A percentile compares a stretch with the other conserved stretches of the same genome.
phyloP scores from a whole-genome alignment of 1,284 basidiomycete genomes.

The Microbotryum saponariae region DNA sequence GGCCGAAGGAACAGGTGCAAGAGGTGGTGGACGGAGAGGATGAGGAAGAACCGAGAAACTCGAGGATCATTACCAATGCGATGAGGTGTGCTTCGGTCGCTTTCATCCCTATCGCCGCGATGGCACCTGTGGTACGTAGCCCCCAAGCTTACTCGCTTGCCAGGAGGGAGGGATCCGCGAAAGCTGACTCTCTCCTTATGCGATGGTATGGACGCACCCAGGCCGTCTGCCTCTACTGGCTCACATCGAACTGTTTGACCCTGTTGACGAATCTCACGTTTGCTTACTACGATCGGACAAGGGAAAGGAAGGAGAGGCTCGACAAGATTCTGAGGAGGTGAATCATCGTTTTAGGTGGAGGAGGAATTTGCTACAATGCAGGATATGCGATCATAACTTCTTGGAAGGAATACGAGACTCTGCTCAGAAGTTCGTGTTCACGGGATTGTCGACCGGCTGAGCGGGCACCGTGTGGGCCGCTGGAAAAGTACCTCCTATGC shows the following conservation, averaged over 20 bases:
- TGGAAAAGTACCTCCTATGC: too few relatives aligned
- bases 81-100: conserved; percentile 58
- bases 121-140: conserved; percentile 64
- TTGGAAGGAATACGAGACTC: too few relatives aligned
- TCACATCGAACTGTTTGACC: conserved; percentile 70
- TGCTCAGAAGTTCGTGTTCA: too few relatives aligned
- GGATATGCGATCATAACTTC: too few relatives aligned
- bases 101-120: conserved; percentile 65
- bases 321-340: conserved; percentile 9
- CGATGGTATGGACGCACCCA: conserved; percentile 36
- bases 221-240: conserved; percentile 75
- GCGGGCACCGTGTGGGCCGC: too few relatives aligned
- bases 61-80: conserved; percentile 53
- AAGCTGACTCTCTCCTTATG: too few relatives aligned
- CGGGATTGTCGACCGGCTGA: too few relatives aligned
- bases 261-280: conserved; percentile 69
- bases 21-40: not conserved
- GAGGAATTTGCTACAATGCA: too few relatives aligned
- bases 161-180: too few relatives aligned
- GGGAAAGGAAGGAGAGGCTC: conserved; percentile 12
- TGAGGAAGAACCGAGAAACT: conserved; percentile 12
- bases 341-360: not conserved
- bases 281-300: conserved; percentile 43
- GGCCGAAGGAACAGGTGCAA: too few relatives aligned
- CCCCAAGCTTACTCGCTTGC: not conserved